Base-by-base conservation (phyloP, 1,284 basidiomycete species). In the Inonotus hispidus region DNA sequence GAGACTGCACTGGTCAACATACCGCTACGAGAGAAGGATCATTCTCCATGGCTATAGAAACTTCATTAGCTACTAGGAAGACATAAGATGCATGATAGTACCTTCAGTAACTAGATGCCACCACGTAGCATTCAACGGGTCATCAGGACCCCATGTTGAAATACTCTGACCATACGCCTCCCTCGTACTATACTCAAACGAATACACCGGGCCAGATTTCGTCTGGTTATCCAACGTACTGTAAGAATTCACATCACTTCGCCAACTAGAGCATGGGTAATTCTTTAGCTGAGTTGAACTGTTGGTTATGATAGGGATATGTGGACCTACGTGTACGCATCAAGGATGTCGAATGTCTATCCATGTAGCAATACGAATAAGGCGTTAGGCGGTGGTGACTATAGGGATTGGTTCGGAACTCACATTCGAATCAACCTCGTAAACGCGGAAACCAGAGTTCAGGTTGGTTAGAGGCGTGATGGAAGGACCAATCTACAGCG, bases 81-180 rank as follows among this genome's bases (percentile, higher is more conserved):
- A 53, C 52, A 27, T 16, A n/a, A 29, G 25, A 19, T 35, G 46
- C 14, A 74, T 32, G 8, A 32, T 32, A 75, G 63, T 61, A 84
- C 87, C 81, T 74, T 92, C 88, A 2, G 91, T 92, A 45, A 92
- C 83, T 27, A 73, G 79, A 67, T 91, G 88, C 89, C 90, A 93
- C 84, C 88, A 93, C 4, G 90, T 91, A 16, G 87, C 88, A 66
- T 93, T 93, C 60, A 93, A 72, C 0, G 90, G 90, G 63, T 89
- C 88, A 53, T 78, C 76, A 3, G 72, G 68, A 5, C 80, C 79
- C 91, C 91, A 93, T 19, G 74, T 74, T 0, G 77, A 67, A 56
- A 92, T 82, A 64, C 75, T 83, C 52, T 70, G 70, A 29, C 87
- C 88, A 63, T 91, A 93, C 0, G 85, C 76, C 47, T 81, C 75